A percentile compares a stretch with the other conserved stretches of the same genome.
Evolutionary conservation across 1,139 yeast genomes (phyloP).

Genomic region (Suhomyces coccinellae): DNA sequence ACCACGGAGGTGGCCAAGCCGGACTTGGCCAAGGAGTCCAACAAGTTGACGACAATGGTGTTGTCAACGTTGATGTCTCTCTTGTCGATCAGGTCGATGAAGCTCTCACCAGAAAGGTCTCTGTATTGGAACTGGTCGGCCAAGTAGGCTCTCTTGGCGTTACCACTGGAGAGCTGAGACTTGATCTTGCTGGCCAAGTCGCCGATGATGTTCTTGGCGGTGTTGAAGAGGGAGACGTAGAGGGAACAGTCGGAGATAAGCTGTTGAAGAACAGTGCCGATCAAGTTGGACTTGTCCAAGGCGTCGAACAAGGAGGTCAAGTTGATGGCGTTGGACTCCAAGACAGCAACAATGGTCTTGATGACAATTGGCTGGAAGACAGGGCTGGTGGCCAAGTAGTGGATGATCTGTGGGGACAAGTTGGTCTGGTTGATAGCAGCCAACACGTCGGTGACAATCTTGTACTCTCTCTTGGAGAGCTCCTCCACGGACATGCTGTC

Average conservation of each 20-base stretch:
- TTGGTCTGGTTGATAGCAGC: constrained; percentile 40
- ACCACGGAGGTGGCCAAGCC: constrained; percentile 48
- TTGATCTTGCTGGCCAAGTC: constrained; percentile 34
- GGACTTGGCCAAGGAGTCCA: constrained; percentile 43
- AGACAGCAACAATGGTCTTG: constrained; percentile 31
- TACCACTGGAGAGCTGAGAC: constrained; percentile 24
- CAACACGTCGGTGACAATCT: constrained; percentile 45
- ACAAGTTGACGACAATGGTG: constrained; percentile 36
- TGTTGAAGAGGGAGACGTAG: constrained; percentile 37
- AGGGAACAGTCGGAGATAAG: constrained; percentile 44
- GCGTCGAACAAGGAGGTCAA: constrained; percentile 38
- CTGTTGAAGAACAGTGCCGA: constrained; percentile 37
- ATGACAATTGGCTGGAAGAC: constrained; percentile 40
- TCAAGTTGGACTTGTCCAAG: constrained; percentile 41
- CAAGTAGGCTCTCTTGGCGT: constrained; percentile 21
- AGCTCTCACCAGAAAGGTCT: constrained; percentile 7
- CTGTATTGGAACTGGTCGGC: constrained; percentile 9
- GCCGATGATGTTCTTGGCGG: constrained; percentile 31
- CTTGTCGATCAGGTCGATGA: constrained; percentile 16
- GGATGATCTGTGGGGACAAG: constrained; percentile 39
- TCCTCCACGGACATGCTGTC: constrained; percentile 27
- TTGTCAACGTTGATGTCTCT: constrained; percentile 26
- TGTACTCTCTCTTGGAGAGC: constrained; percentile 26
- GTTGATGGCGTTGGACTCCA: constrained; percentile 35
- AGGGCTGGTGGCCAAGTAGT: constrained; percentile 36